Base-by-base conservation (phyloP, 306 rosid genomes). In the Erythrophleum fordii region DNA sequence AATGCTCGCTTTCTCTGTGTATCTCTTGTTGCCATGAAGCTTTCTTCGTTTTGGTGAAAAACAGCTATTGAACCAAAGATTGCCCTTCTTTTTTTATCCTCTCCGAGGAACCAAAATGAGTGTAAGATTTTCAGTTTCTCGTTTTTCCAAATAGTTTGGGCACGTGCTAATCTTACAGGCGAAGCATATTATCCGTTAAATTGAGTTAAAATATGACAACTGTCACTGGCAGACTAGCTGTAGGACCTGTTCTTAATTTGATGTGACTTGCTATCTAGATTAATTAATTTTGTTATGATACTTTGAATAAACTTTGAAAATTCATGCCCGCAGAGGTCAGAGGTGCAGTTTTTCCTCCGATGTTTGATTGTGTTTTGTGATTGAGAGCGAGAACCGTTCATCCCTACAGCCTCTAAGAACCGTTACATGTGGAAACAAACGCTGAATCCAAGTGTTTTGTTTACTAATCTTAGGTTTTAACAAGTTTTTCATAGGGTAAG, bases 401-500 rank as follows among this genome's bases (percentile, higher is more conserved):
- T 78, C 66, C 92, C 92, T 80, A 90, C 80, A 83, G 88, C 80
- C 67, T 83, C 92, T 87, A 46, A 48, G 84, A 79, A 48, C 91
- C 91, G 71, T 84, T 80, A 82, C 83, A 80, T 66, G 20, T 81
- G 76, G 84, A 75, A 62, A 68, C 22, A 37, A 18, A 55, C 42
- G 82, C 83, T 78, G 75, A 85, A 85, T 72, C 81, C 72, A 69
- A 80, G 73, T 66, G 69, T 25, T 46, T 64, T 45, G 48, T 75
- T 45, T 83, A 26, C 89, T 83, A 78, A 72, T 81, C 53, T 81
- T 75, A 18, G 88, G 65, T 17, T 37, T 51, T 16, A 49, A 68
- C 76, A 45, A 20, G 73, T 44, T 66, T 79, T 39, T 60, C 70
- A 70, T 61, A 58, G 48, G 44, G 60, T 68, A 26, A 65, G 5